Evolutionary conservation across 139 green algal species (phyloP), one percentile per base, ranked within the genome.

Genomic region (Nannochloris sp.): DNA sequence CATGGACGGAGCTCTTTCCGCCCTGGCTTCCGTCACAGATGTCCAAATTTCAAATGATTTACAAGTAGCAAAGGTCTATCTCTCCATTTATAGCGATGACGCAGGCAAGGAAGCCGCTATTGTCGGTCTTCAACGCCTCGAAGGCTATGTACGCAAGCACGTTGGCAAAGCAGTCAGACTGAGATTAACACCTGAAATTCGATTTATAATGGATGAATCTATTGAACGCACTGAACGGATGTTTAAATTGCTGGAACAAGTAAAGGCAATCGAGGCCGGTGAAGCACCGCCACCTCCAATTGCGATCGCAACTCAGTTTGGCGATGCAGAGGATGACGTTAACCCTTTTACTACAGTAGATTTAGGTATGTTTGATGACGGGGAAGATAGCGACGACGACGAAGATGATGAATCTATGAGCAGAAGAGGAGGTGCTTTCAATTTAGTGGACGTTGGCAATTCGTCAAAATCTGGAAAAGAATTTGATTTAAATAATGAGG

Each of bases 41-140:
- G 84, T 95, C 2, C 75, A 89, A 19, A 55, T 97, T 7, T 90
- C 85, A 15, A 84, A 83, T 35, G 90, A 97, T 80, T 67, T 97
- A 24, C 83, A 94, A 76, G 80, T 92, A 15, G 85, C 83, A 6
- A 89, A 89, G 48, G 80, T 92, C 4, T 92, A 87, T 53, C 46
- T 92, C 19, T 92, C 85, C 3, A 65, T 91, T 19, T 83, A 83
- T 51, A 77, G 73, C 45, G 81, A 89, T 58, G 70, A 81, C 3
- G 23, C 65, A 19, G 81, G 87, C 39, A 87, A 88, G 67, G 67
- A 80, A 33, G 56, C 68, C 2, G 90, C 90, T 6, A 87, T 96
- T 68, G 47, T 72, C 32, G 83, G 87, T 34, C 75, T 97, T 58
- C 81, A 78, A 37, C 65, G 65, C 19, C 74, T 95, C 37, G 71